Conservation (phyloP, 2,329 filamentous ascomycete genomes). For the Stemphylium vesicarium region DNA sequence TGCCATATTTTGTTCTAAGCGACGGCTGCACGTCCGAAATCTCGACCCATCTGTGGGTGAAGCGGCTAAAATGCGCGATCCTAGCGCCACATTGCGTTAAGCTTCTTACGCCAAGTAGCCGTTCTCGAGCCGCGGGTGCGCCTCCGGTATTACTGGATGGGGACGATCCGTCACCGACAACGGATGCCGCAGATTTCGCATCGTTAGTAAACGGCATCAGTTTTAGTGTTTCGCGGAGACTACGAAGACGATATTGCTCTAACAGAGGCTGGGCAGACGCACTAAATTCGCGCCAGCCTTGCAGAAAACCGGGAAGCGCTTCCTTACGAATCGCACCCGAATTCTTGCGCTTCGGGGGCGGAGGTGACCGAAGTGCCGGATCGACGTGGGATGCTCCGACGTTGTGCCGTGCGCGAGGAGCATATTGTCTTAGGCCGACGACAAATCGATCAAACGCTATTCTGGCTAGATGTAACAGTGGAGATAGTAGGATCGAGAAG, state of each 20-base stretch:
- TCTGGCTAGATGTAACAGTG: not conserved
- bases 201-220: conserved; percentile 9
- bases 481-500: not conserved
- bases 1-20: conserved; percentile 12
- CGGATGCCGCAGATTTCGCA: conserved; percentile 9
- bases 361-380: not conserved
- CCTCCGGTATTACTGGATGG: conserved; percentile 15
- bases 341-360: not conserved
- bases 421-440: not conserved
- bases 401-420: not conserved
- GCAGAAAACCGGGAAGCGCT: not conserved
- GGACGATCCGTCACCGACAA: conserved; percentile 7
- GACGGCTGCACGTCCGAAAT: conserved; percentile 17
- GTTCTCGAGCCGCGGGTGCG: conserved; percentile 5
- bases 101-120: conserved; percentile 19
- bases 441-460: not conserved
- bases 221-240: conserved; percentile 3
- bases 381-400: not conserved
- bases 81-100: conserved; percentile 7
- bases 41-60: conserved; percentile 19
- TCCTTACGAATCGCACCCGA: not conserved
- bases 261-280: not conserved
- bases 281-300: not conserved
- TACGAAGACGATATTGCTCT: not conserved
- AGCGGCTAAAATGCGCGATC: conserved; percentile 16